Base-by-base conservation (phyloP, 306 rosid species). In the Inga laurina region DNA sequence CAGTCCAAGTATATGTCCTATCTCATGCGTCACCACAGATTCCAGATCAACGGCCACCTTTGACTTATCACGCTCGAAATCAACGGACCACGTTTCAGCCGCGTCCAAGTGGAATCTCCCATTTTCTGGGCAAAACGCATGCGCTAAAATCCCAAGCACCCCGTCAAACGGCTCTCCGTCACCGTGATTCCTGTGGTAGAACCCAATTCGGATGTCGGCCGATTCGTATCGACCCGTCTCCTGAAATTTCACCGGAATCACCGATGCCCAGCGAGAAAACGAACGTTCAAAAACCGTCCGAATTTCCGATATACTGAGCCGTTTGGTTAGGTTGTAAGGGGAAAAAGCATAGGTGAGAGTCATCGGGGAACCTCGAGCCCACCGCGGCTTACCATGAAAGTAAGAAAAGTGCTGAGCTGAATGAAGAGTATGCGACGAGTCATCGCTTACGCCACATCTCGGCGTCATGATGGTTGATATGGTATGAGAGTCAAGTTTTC, bases 101-200 rank as follows among this genome's bases (percentile, higher is more conserved):
- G 90, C 93, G 79, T 96, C 99, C 11, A 96, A 89, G 84, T 96
- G 99, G 77, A 96, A 88, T 76, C 97, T 87, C 71, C 99, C 99
- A 70, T 92, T 92, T 32, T 91, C 88, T 0, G 99, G 99, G 12
- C 98, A 94, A 79, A 96, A 96, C 48, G 99, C 99, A 76, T 96
- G 99, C 0, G 91, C 99, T 41, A 96, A 74, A 46, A 96, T 88
- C 12, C 99, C 99, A 34, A 96, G 78, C 14, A 92, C 97, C 7
- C 98, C 99, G 46, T 96, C 98, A 1, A 96, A 96, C 84, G 98
- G 90, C 76, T 91, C 90, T 67, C 99, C 99, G 84, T 96, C 99
- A 0, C 99, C 99, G 85, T 96, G 98, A 74, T 96, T 92, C 1
- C 97, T 97, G 4, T 57, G 34, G 62, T 79, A 96, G 49, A 96